These are phyloP conservation scores for Penicillium silybi DNA, from an alignment of 495 filamentous ascomycete genomes.

Conservation along the genomic window DNA sequence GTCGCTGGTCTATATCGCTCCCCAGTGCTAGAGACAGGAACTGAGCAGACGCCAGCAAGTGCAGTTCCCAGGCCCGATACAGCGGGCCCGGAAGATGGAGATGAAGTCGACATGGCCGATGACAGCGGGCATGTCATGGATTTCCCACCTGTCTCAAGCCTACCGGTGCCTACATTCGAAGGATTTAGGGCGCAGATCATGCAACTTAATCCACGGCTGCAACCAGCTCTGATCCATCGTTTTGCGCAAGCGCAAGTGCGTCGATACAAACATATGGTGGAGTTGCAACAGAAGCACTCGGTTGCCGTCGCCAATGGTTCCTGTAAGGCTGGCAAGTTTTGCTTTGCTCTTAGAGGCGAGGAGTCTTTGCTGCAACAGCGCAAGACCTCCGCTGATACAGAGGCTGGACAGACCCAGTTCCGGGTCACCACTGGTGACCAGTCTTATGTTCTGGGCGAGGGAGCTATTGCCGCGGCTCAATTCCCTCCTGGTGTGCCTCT, in stretches of 20 bases:
- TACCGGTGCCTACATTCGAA: conserved; percentile 67
- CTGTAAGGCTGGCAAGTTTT: conserved; percentile 60
- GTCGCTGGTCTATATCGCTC: conserved; percentile 42
- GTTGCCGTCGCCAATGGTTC: conserved; percentile 46
- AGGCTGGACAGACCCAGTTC: conserved; percentile 46
- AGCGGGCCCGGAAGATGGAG: conserved; percentile 41
- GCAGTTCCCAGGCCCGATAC: conserved; percentile 10
- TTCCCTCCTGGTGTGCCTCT: conserved; percentile 81
- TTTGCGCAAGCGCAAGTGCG: conserved; percentile 75
- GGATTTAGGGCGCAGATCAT: conserved; percentile 77
- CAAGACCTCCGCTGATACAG: conserved; percentile 42
- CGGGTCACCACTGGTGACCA: conserved; percentile 57
- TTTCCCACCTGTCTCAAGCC: conserved; percentile 35
- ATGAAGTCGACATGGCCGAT: conserved; percentile 40
- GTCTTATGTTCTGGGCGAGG: conserved; percentile 58
- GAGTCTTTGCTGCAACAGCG: conserved; percentile 46
- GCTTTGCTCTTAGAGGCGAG: conserved; percentile 61
- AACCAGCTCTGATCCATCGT: conserved; percentile 70
- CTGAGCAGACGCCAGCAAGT: conserved; percentile 1
- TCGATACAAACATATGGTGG: conserved; percentile 76
- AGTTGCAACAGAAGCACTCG: conserved; percentile 66
- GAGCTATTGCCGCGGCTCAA: conserved; percentile 60
- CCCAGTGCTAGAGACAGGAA: conserved; percentile 8
- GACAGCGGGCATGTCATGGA: conserved; percentile 48
- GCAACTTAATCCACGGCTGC: conserved; percentile 65